phyloP scores from a whole-genome alignment of 495 filamentous ascomycete species.

The Annulohypoxylon bovei region DNA sequence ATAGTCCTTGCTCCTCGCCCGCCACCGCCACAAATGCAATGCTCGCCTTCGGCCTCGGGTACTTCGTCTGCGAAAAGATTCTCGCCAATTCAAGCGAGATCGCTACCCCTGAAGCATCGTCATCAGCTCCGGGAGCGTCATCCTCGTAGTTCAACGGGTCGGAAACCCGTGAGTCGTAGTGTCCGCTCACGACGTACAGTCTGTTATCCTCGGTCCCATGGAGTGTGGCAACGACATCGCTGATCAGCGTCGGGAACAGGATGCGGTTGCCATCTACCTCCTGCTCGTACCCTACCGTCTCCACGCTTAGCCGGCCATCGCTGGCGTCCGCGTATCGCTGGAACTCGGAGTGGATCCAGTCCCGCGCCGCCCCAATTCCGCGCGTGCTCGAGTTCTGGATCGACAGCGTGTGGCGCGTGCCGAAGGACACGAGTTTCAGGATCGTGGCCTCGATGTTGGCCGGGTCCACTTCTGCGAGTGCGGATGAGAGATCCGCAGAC shows the following conservation, averaged over 20 bases:
- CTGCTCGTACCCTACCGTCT: conserved; percentile 58
- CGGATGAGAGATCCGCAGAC: conserved; percentile 53
- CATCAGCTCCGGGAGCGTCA: conserved; percentile 64
- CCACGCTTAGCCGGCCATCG: conserved; percentile 55
- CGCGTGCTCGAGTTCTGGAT: conserved; percentile 55
- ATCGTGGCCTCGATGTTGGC: conserved; percentile 57
- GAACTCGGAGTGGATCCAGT: conserved; percentile 62
- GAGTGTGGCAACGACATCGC: conserved; percentile 61
- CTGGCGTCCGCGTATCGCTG: conserved; percentile 48
- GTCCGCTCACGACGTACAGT: conserved; percentile 61
- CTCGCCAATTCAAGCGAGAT: conserved; percentile 61
- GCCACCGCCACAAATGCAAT: conserved; percentile 64
- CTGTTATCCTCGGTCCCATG: conserved; percentile 58
- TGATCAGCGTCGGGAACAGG: conserved; percentile 56
- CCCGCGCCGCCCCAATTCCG: conserved; percentile 64
- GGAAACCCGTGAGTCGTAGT: conserved; percentile 63
- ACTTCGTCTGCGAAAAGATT: conserved; percentile 51
- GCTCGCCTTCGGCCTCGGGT: conserved; percentile 53
- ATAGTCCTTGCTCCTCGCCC: conserved; percentile 64
- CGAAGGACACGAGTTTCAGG: conserved; percentile 60
- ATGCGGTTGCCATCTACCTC: conserved; percentile 51
- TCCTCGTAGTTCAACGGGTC: conserved; percentile 59
- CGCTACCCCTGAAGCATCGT: conserved; percentile 55
- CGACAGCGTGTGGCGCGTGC: conserved; percentile 63
- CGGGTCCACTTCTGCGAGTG: conserved; percentile 55